Evolutionary conservation across 225 moss, liverwort and hornwort species (phyloP), one percentile per base, ranked within the genome.

Genomic region (Bryum argenteum): DNA sequence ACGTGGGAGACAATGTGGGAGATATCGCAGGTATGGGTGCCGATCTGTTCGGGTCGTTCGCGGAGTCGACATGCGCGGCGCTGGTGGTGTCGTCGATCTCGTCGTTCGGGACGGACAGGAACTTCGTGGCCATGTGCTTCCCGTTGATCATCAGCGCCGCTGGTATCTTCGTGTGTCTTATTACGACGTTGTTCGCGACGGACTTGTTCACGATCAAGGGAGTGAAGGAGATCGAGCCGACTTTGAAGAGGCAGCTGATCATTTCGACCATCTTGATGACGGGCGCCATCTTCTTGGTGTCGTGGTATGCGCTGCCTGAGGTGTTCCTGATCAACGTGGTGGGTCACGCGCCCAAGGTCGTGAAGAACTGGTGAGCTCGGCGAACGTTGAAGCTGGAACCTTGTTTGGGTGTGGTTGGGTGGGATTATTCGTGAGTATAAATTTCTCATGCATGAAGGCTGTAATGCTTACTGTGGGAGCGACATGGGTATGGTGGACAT

Each of bases 61-160:
- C 93, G 0, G 93, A 93, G 80, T 93, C 93, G 8, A 90, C 93
- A 0, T 93, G 93, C 71, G 93, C 93, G 10, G 93, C 93, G 1
- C 78, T 93, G 8, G 85, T 93, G 38, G 74, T 86, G 37, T 86
- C 86, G 8, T 82, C 86, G 0, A 73, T 86, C 0, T 86, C 86
- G 4, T 86, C 86, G 6, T 86, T 86, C 11, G 86, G 86, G 44
- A 74, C 71, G 33, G 82, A 86, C 69, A 80, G 73, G 79, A 80
- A 86, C 71, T 86, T 86, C 20, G 86, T 86, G 19, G 87, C 87
- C 50, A 87, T 87, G 87, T 71, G 61, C 72, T 87, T 80, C 78
- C 87, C 87, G 6, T 67, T 87, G 58, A 23, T 87, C 23, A 83
- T 87, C 51, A 78, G 75, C 39, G 83, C 83, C 0, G 67, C 87